phyloP scores from a whole-genome alignment of 169 alveolate genomes.

The Ichthyophthirius multifiliis region DNA sequence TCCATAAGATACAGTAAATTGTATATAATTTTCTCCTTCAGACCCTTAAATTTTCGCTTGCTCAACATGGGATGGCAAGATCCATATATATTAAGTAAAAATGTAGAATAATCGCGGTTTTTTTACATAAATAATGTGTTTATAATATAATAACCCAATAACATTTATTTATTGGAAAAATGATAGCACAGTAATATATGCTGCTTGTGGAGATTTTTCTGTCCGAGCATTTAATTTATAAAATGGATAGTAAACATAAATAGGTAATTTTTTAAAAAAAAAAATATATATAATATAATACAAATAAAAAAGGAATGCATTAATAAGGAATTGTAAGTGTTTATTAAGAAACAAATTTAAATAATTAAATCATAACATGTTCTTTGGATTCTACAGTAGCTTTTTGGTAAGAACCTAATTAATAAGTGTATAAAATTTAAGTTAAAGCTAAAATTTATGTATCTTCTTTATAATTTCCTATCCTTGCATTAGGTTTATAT shows the following conservation, averaged over 20 bases:
- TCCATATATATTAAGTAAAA: neutral
- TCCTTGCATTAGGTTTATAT: neutral
- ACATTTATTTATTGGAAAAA: neutral
- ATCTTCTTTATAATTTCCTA: neutral
- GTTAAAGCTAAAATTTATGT: neutral
- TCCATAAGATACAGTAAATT: neutral
- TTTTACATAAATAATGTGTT: neutral
- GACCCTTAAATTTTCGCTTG: neutral
- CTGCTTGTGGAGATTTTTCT: neutral
- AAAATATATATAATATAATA: no score
- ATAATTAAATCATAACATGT: no score
- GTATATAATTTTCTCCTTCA: neutral
- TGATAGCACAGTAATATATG: neutral
- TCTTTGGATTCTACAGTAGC: neutral
- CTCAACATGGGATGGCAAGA: neutral
- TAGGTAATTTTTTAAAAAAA: neutral
- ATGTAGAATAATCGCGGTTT: neutral
- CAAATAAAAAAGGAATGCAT: no score
- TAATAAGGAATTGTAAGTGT: no score
- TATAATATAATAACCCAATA: neutral
- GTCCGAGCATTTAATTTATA: neutral
- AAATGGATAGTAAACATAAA: neutral
- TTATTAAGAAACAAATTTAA: no score
- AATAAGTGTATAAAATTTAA: neutral
- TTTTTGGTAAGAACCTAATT: neutral